Evolutionary conservation across 176 grass and related monocot genomes (phyloP), one percentile per base, ranked within the genome.

Genomic region (Triticum dicoccoides): DNA sequence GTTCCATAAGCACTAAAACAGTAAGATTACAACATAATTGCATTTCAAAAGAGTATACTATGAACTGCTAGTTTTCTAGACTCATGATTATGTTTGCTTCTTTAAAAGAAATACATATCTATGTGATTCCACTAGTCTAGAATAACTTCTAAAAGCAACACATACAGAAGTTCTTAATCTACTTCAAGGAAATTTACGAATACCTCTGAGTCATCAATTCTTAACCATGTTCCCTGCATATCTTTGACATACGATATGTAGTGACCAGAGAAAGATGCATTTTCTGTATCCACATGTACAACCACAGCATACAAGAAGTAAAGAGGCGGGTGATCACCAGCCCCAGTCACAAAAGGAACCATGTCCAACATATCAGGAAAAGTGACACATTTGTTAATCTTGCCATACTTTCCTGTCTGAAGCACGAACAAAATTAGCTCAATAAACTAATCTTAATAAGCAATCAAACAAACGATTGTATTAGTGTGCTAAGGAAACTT

Each of bases 301-400:
- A 99, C 89, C 75, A 99, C 94, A 9, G 90, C 97, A 74, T 99
- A 99, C 87, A 99, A 78, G 79, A 99, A 79, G 76, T 99, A 99
- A 65, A 99, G 97, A 61, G 97, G 97, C 61, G 97, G 97, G 5
- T 88, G 96, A 71, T 99, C 97, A 69, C 88, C 94, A 67, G 94
- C 82, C 4, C 97, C 92, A 35, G 94, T 94, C 72, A 99, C 94
- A 79, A 94, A 99, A 79, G 97, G 97, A 84, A 99, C 90, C 97
- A 99, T 99, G 87, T 99, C 97, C 90, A 99, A 88, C 94, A 96
- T 92, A 58, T 99, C 97, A 51, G 94, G 94, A 84, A 99, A 99
- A 61, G 97, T 99, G 52, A 99, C 94, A 51, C 94, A 99, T 90
- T 99, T 99, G 82, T 99, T 99, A 84, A 99, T 96, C 91, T 99